These are phyloP conservation scores for Fusarium sp. DNA, from an alignment of 2,329 filamentous ascomycete species.

Conservation along the genomic window DNA sequence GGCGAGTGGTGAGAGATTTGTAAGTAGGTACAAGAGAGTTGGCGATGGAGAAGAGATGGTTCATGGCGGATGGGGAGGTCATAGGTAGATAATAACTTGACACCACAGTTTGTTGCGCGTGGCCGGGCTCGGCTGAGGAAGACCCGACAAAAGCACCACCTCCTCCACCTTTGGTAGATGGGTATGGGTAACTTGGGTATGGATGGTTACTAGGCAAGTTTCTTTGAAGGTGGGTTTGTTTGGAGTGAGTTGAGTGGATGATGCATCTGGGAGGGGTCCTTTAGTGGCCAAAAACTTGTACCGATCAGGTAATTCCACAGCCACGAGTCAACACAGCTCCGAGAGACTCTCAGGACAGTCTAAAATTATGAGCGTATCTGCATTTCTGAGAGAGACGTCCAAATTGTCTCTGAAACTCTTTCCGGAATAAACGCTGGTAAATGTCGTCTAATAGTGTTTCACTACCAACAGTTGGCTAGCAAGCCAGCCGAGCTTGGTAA, in stretches of 20 bases:
- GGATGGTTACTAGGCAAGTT: conserved; percentile 7
- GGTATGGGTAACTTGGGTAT: conserved; percentile 10
- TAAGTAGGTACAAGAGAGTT: background rate
- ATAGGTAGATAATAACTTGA: conserved; percentile 15
- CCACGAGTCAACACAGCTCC: conserved; percentile 21
- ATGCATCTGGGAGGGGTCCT: conserved; percentile 20
- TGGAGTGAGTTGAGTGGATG: conserved; percentile 14
- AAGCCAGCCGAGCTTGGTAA: conserved; percentile 42
- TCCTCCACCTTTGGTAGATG: conserved; percentile 16
- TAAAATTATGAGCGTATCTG: conserved; percentile 24
- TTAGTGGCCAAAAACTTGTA: conserved; percentile 31
- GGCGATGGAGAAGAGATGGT: conserved; percentile 10
- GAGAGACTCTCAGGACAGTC: conserved; percentile 2
- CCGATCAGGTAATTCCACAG: conserved; percentile 34
- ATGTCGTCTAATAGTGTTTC: conserved; percentile 33
- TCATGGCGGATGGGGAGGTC: conserved; percentile 14
- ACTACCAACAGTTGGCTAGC: conserved; percentile 6
- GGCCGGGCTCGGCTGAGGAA: conserved; percentile 42
- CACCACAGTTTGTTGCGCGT: conserved; percentile 32
- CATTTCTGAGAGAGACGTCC: conserved; percentile 28
- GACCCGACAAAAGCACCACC: conserved; percentile 1
- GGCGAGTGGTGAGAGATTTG: background rate
- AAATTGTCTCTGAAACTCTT: conserved; percentile 25
- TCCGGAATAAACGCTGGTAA: conserved; percentile 31
- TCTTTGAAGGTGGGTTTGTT: conserved; percentile 24